phyloP scores from a whole-genome alignment of 1,139 yeast species.

The Hansenula lynferdii region DNA sequence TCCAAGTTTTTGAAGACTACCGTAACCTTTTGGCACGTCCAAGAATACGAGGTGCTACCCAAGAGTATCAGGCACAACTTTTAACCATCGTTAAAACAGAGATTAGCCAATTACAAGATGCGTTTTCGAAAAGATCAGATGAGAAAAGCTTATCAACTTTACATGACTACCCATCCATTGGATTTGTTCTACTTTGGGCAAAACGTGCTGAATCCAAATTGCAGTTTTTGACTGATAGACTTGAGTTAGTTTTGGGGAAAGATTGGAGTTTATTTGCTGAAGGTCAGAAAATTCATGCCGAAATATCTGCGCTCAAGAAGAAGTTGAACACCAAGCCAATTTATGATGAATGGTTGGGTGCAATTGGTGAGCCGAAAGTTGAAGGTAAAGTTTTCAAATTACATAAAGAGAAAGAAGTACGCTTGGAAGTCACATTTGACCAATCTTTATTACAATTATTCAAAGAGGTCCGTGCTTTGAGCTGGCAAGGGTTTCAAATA shows the following conservation, averaged over 20 bases:
- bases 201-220: conserved; percentile 43
- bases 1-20: conserved; percentile 43
- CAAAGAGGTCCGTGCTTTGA: conserved; percentile 50
- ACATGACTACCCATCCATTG: conserved; percentile 42
- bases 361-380: conserved; percentile 22
- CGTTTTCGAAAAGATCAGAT: conserved; percentile 25
- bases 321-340: conserved; percentile 40
- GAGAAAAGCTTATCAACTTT: conserved; percentile 25
- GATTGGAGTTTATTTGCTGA: conserved; percentile 76
- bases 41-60: conserved; percentile 46
- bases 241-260: conserved; percentile 55
- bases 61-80: conserved; percentile 48
- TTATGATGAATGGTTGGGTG: conserved; percentile 44
- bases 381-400: conserved; percentile 38
- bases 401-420: conserved; percentile 18
- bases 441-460: conserved; percentile 37
- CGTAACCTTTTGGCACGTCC: conserved; percentile 45
- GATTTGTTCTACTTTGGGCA: conserved; percentile 47
- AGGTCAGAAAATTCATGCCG: conserved; percentile 58
- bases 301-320: conserved; percentile 39
- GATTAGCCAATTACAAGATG: conserved; percentile 35
- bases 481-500: conserved; percentile 50
- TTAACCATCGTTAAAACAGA: conserved; percentile 44
- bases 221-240: conserved; percentile 33
- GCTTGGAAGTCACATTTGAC: conserved; percentile 47